A percentile compares a stretch with the other conserved stretches of the same genome.
Evolutionary conservation across 805 yeast species (phyloP).

Genomic region (Saccharomycopsis synnaedendra): DNA sequence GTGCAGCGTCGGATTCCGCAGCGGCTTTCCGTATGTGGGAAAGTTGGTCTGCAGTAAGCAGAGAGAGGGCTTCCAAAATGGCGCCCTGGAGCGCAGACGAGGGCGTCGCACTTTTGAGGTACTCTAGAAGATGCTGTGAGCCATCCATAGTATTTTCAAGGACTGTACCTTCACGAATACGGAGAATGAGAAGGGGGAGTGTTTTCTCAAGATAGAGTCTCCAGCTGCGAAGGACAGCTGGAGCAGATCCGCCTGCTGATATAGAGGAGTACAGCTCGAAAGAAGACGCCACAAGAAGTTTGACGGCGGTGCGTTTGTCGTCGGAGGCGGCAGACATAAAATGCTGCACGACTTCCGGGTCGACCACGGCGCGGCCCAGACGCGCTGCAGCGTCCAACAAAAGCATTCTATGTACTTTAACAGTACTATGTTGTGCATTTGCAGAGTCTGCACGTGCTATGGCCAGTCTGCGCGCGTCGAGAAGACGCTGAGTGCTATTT

Average conservation of each 20-base stretch:
- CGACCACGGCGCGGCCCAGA: no score
- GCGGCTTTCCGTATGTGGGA: no score
- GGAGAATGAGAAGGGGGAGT: constrained; percentile 32
- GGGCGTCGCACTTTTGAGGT: not conserved
- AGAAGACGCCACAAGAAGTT: not conserved
- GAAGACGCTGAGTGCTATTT: no score
- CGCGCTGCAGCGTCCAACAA: no score
- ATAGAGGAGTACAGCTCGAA: constrained; percentile 9
- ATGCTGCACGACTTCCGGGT: no score
- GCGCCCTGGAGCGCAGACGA: constrained; percentile 6
- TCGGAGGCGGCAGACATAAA: no score
- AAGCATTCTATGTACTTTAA: no score
- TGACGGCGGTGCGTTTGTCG: no score
- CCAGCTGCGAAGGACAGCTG: constrained; percentile 26
- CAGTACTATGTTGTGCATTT: no score
- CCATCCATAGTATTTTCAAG: not conserved
- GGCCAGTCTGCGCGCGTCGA: no score
- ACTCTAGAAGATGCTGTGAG: not conserved
- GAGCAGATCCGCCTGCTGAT: constrained; percentile 1
- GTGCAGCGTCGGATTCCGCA: not conserved
- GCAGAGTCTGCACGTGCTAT: no score
- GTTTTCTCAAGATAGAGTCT: constrained; percentile 32
- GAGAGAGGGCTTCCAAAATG: constrained; percentile 17
- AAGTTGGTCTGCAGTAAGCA: constrained; percentile 24
- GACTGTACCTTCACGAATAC: not conserved